These are phyloP conservation scores for Lasiodiplodia citricola DNA, from an alignment of 2,329 filamentous ascomycete genomes.

Conservation along the genomic window DNA sequence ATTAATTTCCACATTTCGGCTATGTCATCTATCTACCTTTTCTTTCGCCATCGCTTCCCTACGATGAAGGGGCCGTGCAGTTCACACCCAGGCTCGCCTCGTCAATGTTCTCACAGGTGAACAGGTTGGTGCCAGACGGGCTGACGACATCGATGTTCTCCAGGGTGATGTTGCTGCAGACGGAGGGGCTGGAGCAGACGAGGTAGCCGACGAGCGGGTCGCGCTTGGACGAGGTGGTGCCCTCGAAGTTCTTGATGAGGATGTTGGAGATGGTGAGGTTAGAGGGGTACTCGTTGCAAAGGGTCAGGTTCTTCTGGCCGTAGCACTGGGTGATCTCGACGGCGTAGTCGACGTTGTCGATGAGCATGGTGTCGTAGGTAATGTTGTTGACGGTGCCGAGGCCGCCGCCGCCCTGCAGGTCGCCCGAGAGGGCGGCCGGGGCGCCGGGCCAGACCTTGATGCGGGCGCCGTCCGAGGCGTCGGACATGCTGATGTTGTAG, in stretches of 20 bases:
- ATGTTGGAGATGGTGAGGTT: conserved; percentile 62
- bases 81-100: conserved; percentile 13
- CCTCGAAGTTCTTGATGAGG: conserved; percentile 61
- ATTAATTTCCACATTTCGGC: background rate
- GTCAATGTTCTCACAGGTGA: conserved; percentile 21
- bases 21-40: background rate
- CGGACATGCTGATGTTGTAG: conserved; percentile 45
- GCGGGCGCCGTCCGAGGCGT: conserved; percentile 65
- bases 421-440: conserved; percentile 60
- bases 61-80: conserved; percentile 6
- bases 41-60: background rate
- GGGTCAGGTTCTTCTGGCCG: conserved; percentile 64
- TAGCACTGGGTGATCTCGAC: conserved; percentile 71
- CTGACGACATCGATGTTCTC: conserved; percentile 61
- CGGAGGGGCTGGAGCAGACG: conserved; percentile 52
- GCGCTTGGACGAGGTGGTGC: conserved; percentile 56
- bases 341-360: conserved; percentile 68
- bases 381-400: conserved; percentile 67
- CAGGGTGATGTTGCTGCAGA: conserved; percentile 60
- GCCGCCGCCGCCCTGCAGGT: conserved; percentile 70
- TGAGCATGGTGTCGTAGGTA: conserved; percentile 67
- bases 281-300: conserved; percentile 65
- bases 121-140: conserved; percentile 21
- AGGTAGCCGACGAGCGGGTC: conserved; percentile 50
- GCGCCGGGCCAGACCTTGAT: conserved; percentile 76